These are phyloP conservation scores for Backusella liffmaniae DNA, from an alignment of 192 early-diverging fungal species.

Conservation along the genomic window DNA sequence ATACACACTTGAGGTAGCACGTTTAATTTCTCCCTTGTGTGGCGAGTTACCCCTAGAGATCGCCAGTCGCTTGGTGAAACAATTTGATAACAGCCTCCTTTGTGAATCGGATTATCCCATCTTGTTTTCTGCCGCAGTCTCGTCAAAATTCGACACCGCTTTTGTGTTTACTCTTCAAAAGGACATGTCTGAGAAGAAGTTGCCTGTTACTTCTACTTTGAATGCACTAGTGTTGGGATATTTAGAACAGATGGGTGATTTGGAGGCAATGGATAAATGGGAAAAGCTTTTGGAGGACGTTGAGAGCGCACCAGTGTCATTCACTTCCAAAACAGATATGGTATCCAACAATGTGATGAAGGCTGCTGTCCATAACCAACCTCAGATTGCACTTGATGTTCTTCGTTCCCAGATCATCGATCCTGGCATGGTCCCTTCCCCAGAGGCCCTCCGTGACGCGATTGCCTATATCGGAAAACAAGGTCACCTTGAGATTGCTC, in stretches of 20 bases:
- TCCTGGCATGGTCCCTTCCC: constrained; percentile 12
- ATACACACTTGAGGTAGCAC: background rate
- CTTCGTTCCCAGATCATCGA: constrained; percentile 17
- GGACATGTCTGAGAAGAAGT: background rate
- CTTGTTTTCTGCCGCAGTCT: constrained; percentile 12
- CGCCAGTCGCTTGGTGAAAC: background rate
- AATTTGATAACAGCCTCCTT: background rate
- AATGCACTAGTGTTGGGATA: background rate
- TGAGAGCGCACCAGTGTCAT: background rate
- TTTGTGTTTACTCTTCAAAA: constrained; percentile 1
- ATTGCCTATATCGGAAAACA: constrained; percentile 36
- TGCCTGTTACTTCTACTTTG: background rate
- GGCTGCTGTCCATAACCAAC: constrained; percentile 20
- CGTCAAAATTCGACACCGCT: background rate
- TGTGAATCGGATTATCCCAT: constrained; percentile 8
- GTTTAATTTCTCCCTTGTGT: background rate
- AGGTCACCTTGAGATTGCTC: constrained; percentile 21
- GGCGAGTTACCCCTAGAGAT: background rate
- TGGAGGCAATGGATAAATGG: background rate
- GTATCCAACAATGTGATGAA: constrained; percentile 20
- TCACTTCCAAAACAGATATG: background rate
- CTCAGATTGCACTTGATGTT: constrained; percentile 10
- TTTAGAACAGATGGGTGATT: background rate
- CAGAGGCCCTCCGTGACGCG: constrained; percentile 34
- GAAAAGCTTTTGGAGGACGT: background rate